These are phyloP conservation scores for Ilex paraguariensis DNA, from an alignment of 305 asterid species.

Conservation along the genomic window DNA sequence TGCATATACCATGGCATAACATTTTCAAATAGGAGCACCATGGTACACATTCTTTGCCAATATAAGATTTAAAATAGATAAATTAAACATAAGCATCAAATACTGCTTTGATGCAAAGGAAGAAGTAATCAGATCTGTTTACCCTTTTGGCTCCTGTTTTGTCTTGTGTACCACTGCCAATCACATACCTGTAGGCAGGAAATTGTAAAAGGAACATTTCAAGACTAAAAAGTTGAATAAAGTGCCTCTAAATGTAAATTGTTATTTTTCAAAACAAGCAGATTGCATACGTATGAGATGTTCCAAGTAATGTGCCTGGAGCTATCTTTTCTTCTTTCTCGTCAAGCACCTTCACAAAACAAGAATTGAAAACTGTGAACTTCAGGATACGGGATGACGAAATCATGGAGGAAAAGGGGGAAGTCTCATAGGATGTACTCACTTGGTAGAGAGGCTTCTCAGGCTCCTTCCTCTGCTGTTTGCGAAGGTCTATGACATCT, in stretches of 20 bases:
- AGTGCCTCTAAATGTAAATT: background rate
- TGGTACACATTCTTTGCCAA: too few relatives aligned
- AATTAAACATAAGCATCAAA: too few relatives aligned
- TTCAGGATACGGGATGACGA: background rate
- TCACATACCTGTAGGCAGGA: constrained; percentile 58
- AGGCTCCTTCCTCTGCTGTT: constrained; percentile 98
- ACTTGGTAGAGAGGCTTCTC: constrained; percentile 97
- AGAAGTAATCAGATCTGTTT: constrained; percentile 3
- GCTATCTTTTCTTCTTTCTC: constrained; percentile 88
- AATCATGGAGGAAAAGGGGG: too few relatives aligned
- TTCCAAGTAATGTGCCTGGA: constrained; percentile 78
- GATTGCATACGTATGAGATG: constrained; percentile 73
- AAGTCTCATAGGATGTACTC: background rate
- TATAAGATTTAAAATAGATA: too few relatives aligned
- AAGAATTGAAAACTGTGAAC: background rate
- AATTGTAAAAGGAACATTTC: constrained; percentile 1
- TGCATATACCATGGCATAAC: too few relatives aligned
- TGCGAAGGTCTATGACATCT: constrained; percentile 96
- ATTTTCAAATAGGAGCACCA: too few relatives aligned
- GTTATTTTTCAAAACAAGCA: constrained; percentile 3
- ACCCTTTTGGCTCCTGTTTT: constrained; percentile 90
- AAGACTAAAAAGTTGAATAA: background rate
- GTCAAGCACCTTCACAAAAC: constrained; percentile 69
- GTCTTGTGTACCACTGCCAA: constrained; percentile 82
- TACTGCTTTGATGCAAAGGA: background rate